phyloP scores from a whole-genome alignment of 192 early-diverging fungal genomes.

The Geranomyces michiganensis region DNA sequence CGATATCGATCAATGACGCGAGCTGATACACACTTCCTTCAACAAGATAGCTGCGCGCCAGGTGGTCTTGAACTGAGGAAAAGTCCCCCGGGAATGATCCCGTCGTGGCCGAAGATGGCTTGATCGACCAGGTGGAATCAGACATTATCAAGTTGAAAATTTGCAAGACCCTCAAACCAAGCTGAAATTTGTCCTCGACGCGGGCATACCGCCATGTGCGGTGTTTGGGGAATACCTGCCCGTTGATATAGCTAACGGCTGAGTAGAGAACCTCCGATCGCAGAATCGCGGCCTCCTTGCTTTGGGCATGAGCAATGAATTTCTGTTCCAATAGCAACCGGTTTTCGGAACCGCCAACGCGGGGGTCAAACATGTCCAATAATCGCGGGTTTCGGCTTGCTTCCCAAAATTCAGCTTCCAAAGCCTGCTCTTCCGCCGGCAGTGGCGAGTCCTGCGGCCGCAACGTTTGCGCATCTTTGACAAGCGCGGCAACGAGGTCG shows the following conservation, averaged over 20 bases:
- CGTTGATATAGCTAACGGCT: slow-evolving; percentile 44
- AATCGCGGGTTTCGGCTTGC: not conserved
- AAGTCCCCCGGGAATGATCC: slow-evolving; percentile 3
- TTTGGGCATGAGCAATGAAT: not conserved
- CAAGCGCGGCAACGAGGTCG: slow-evolving; percentile 40
- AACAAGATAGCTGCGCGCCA: slow-evolving; percentile 35
- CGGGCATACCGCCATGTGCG: slow-evolving; percentile 46
- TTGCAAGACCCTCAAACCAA: slow-evolving; percentile 41
- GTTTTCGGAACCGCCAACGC: slow-evolving; percentile 14
- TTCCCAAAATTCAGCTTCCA: slow-evolving; percentile 32
- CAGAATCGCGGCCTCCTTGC: slow-evolving; percentile 3
- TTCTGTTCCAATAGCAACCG: slow-evolving; percentile 7
- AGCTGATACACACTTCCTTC: slow-evolving; percentile 44
- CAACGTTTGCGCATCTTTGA: slow-evolving; percentile 35
- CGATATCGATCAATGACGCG: slow-evolving; percentile 43
- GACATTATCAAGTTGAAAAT: slow-evolving; percentile 51
- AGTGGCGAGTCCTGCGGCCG: slow-evolving; percentile 6
- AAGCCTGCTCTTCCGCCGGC: slow-evolving; percentile 9
- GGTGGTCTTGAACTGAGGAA: slow-evolving; percentile 33
- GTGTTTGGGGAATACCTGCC: slow-evolving; percentile 50
- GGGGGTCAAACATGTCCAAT: slow-evolving; percentile 7
- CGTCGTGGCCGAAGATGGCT: not conserved
- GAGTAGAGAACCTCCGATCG: slow-evolving; percentile 43
- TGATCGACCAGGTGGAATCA: slow-evolving; percentile 38
- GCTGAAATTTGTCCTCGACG: slow-evolving; percentile 44